These are phyloP conservation scores for Musa balbisiana DNA, from an alignment of 202 grass and related monocot species.

Conservation along the genomic window DNA sequence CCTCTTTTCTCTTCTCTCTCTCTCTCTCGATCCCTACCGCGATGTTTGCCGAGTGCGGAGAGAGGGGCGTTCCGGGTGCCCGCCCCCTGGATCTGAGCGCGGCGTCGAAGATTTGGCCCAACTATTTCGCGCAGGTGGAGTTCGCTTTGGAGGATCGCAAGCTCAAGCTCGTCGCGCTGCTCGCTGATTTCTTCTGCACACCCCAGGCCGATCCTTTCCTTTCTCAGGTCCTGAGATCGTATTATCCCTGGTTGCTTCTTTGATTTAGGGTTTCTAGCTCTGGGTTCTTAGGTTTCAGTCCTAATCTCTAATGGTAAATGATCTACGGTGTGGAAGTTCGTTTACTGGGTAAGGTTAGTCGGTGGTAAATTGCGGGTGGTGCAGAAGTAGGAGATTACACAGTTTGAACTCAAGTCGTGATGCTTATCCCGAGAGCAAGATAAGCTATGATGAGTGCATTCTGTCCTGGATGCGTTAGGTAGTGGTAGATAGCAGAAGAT, in stretches of 20 bases:
- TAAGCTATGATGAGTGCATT: not conserved
- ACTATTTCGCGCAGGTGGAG: slow-evolving; percentile 50
- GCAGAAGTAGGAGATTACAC: not conserved
- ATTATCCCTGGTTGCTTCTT: not conserved
- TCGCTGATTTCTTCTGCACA: slow-evolving; percentile 31
- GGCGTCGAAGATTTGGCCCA: slow-evolving; percentile 29
- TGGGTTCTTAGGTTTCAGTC: no score
- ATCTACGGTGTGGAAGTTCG: not conserved
- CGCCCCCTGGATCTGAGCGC: not conserved
- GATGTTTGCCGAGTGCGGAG: slow-evolving; percentile 30
- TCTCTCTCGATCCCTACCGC: not conserved
- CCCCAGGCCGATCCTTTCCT: slow-evolving; percentile 21
- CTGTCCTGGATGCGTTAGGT: not conserved
- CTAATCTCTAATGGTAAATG: not conserved
- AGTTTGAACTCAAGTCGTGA: not conserved
- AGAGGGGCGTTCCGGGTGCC: slow-evolving; percentile 8
- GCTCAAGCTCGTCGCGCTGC: slow-evolving; percentile 23
- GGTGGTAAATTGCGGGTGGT: not conserved
- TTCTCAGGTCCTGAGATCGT: slow-evolving; percentile 27
- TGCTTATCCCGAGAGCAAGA: not conserved
- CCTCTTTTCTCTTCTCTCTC: no score
- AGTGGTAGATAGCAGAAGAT: not conserved
- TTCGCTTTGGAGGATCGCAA: slow-evolving; percentile 26
- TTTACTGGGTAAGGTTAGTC: not conserved
- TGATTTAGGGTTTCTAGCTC: not conserved